These are phyloP conservation scores for Rhizoclosmatium sp. DNA, from an alignment of 192 early-diverging fungal genomes.

Conservation along the genomic window DNA sequence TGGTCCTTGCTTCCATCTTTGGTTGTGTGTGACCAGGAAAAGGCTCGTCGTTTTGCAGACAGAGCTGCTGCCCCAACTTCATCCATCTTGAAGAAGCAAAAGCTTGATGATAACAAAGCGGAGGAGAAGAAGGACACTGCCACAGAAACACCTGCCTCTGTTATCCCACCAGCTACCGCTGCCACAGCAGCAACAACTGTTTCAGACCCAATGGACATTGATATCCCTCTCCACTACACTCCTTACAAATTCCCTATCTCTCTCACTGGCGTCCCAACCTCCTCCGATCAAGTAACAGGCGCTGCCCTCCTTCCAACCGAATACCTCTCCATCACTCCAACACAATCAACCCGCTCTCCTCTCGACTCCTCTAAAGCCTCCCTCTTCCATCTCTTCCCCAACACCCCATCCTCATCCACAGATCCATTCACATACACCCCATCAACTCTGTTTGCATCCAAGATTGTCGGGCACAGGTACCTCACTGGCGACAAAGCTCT, in stretches of 20 bases:
- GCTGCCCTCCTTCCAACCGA: neutral
- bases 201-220: constrained; percentile 9
- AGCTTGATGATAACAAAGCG: neutral
- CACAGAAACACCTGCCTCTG: neutral
- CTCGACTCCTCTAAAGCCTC: neutral
- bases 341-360: neutral
- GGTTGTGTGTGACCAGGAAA: constrained; percentile 52
- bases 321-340: neutral
- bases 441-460: constrained; percentile 42
- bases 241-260: constrained; percentile 16
- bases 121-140: neutral
- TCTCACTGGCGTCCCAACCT: neutral
- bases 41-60: constrained; percentile 32
- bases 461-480: constrained; percentile 60
- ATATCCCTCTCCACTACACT: constrained; percentile 7
- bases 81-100: neutral
- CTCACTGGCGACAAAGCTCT: constrained; percentile 71
- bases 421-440: constrained; percentile 33
- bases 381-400: constrained; percentile 14
- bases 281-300: neutral
- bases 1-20: constrained; percentile 74
- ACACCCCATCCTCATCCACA: neutral
- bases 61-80: constrained; percentile 9
- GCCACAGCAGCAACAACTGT: neutral
- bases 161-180: neutral